Evolutionary conservation across 1,284 basidiomycete genomes (phyloP).

Genomic region (Ceratobasidium sp.): DNA sequence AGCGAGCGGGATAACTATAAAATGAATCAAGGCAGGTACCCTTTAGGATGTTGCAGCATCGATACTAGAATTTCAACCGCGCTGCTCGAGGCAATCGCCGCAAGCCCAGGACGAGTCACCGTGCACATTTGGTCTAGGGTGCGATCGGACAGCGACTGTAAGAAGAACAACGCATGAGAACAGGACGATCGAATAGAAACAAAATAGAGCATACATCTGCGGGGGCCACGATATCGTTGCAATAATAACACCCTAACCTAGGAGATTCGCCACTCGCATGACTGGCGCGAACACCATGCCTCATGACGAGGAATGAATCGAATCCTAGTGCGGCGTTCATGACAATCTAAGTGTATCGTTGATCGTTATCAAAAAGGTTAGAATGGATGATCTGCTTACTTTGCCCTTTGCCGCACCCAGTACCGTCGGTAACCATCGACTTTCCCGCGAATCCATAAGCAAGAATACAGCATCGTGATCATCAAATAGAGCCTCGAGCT

Average conservation of each 20-base stretch:
- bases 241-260: conserved; percentile 94
- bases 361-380: not conserved
- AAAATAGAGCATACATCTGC: conserved; percentile 77
- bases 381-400: conserved; percentile 63
- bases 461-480: conserved; percentile 92
- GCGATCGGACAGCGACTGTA: conserved; percentile 90
- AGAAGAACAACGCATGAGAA: not conserved
- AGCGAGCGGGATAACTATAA: not conserved
- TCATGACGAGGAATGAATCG: conserved; percentile 97
- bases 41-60: conserved; percentile 89
- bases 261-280: conserved; percentile 55
- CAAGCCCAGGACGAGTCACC: conserved; percentile 96
- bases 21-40: conserved; percentile 65
- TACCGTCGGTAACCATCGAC: conserved; percentile 94
- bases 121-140: conserved; percentile 99
- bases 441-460: conserved; percentile 98
- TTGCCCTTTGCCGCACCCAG: conserved; percentile 87
- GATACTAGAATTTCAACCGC: conserved; percentile 95
- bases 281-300: conserved; percentile 82
- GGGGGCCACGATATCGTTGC: conserved; percentile 98
- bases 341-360: conserved; percentile 72
- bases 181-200: not conserved
- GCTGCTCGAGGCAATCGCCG: conserved; percentile 90
- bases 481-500: conserved; percentile 83
- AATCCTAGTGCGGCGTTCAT: conserved; percentile 97